These are phyloP conservation scores for Pseudoperonospora humuli DNA, from an alignment of 352 stramenopile species.

Conservation along the genomic window DNA sequence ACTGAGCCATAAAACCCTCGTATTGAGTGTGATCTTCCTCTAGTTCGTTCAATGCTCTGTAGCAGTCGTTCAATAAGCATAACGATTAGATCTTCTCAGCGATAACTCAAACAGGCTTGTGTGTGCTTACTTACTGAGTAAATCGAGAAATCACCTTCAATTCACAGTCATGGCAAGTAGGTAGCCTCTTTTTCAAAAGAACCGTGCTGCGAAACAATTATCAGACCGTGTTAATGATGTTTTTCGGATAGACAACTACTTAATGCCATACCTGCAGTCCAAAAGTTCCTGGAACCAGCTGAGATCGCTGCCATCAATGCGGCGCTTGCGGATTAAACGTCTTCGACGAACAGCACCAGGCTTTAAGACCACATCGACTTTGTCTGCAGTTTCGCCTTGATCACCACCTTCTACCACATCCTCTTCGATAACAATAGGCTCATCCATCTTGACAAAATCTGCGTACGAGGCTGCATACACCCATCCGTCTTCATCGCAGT, in stretches of 20 bases:
- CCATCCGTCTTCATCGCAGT: slow-evolving; percentile 64
- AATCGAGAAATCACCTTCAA: slow-evolving; percentile 38
- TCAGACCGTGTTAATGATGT: not conserved
- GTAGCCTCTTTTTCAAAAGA: slow-evolving; percentile 59
- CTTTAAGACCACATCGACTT: too few species aligned
- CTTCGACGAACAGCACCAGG: slow-evolving; percentile 42
- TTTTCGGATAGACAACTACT: not conserved
- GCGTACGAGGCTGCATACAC: slow-evolving; percentile 61
- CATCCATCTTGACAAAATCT: slow-evolving; percentile 26
- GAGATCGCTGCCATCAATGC: slow-evolving; percentile 64
- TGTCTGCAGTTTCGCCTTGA: slow-evolving; percentile 1
- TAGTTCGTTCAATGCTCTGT: slow-evolving; percentile 36
- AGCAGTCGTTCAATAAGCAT: slow-evolving; percentile 3
- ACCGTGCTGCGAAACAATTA: slow-evolving; percentile 30
- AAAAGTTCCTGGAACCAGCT: slow-evolving; percentile 76
- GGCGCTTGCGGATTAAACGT: slow-evolving; percentile 49
- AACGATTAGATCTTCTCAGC: slow-evolving; percentile 1
- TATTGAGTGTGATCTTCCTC: slow-evolving; percentile 49
- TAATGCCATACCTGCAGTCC: not conserved
- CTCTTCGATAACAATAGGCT: slow-evolving; percentile 2
- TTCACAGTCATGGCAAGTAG: slow-evolving; percentile 71
- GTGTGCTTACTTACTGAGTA: slow-evolving; percentile 38
- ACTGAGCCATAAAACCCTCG: slow-evolving; percentile 46
- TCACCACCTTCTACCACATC: slow-evolving; percentile 1
- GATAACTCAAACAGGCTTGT: not conserved